Evolutionary conservation across 2,329 filamentous ascomycete species (phyloP), one percentile per base, ranked within the genome.

Genomic region (Paramyrothecium roridum): DNA sequence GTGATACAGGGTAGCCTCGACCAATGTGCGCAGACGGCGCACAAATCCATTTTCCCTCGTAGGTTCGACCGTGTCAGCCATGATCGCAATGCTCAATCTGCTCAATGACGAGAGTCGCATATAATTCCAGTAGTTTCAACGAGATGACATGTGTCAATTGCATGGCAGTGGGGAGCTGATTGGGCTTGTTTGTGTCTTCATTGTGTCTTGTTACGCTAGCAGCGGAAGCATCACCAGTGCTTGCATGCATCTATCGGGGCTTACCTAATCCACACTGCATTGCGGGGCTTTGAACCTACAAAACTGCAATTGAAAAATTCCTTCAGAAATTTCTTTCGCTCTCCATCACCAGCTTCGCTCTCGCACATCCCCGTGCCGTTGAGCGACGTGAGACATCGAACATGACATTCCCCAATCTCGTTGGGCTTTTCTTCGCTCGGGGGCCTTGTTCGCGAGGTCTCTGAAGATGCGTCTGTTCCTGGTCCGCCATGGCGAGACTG

Each of bases 401-500:
- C 37, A 43, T 43, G 37, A 17, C 16, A 43, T 13, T 19, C 7
- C n/a, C 13, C 7, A 6, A 43, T 43, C 37, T 19, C 13, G 13
- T 19, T 43, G 13, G 37, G n/a, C 37, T 16, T 19, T 43, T 43
- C 37, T 43, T 19, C 37, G 13, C 37, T 17, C n/a, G 13, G 37
- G n/a, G 37, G 16, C 37, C 37, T 43, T 43, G 7, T 43, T 43
- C 26, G 37, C 37, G 12, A 43, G 37, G 37, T 43, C 22, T 59
- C 52, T 43, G 37, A 43, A 19, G 71, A 74, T 74, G 71, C 72
- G 66, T 57, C 61, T 96, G 54, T 85, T 92, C 65, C 80, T 96
- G 64, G 85, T 96, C 65, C 87, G 92, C 55, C 92, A 96, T 78
- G 92, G 88, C 67, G 92, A 96, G 76, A 93, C 91, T 17, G 89